Conservation (phyloP, 495 filamentous ascomycete species). For the Podospora conica region DNA sequence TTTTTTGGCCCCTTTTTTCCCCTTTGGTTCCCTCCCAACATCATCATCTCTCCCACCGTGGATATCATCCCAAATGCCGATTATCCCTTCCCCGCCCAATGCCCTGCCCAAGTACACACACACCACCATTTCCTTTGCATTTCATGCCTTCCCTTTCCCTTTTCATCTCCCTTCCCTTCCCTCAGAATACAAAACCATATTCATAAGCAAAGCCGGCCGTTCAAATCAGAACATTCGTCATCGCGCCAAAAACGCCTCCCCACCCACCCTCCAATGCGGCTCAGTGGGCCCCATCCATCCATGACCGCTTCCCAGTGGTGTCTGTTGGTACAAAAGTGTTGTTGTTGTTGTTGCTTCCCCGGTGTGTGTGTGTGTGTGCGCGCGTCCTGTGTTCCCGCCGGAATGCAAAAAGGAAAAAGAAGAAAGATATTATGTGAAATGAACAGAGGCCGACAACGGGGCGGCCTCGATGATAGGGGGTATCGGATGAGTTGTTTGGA, state of each 20-base stretch:
- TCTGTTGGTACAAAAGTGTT: neutral
- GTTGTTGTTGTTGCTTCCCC: neutral
- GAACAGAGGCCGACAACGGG: neutral
- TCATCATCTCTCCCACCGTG: neutral
- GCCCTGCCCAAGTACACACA: neutral
- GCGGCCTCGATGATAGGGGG: neutral
- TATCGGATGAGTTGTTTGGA: neutral
- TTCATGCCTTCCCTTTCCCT: neutral
- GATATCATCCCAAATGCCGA: neutral
- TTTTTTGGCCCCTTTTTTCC: neutral
- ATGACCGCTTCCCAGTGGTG: neutral
- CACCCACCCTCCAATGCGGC: neutral
- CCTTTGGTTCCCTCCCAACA: neutral
- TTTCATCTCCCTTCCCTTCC: neutral
- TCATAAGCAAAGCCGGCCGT: conserved; percentile 11
- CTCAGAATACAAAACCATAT: neutral
- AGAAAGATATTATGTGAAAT: neutral
- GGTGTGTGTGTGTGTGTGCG: neutral
- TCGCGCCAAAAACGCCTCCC: neutral
- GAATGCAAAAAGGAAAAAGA: neutral
- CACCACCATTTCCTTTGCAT: neutral
- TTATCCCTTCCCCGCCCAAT: neutral
- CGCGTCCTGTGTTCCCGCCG: neutral
- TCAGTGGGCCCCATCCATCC: neutral
- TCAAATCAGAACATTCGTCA: conserved; percentile 14